phyloP scores from a whole-genome alignment of 306 rosid genomes.

The Casuarina cunninghamiana region DNA sequence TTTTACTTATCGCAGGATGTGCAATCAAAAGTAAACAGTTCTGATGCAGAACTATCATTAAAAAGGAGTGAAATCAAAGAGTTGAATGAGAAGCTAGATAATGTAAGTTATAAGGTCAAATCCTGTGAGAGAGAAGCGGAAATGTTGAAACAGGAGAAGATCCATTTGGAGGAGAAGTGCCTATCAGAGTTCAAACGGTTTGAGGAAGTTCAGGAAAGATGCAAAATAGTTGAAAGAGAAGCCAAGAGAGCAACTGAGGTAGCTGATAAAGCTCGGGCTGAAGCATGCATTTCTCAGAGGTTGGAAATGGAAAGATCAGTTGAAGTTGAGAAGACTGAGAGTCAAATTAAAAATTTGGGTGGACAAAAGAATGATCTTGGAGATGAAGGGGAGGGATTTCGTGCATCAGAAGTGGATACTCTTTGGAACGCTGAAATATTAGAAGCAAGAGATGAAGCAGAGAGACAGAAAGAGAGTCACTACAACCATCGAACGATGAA shows the following conservation, averaged over 20 bases:
- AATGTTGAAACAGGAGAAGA: slow-evolving; percentile 73
- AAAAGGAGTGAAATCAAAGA: slow-evolving; percentile 65
- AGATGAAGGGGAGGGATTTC: slow-evolving; percentile 50
- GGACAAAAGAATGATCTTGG: slow-evolving; percentile 58
- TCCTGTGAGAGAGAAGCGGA: slow-evolving; percentile 73
- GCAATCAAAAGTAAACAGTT: slow-evolving; percentile 72
- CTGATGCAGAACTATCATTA: slow-evolving; percentile 62
- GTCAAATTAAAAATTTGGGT: slow-evolving; percentile 67
- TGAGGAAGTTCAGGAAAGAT: slow-evolving; percentile 78
- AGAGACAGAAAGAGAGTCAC: slow-evolving; percentile 76
- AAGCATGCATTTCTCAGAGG: slow-evolving; percentile 67
- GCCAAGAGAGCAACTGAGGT: slow-evolving; percentile 70
- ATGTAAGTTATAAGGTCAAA: slow-evolving; percentile 59
- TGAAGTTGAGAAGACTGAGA: slow-evolving; percentile 75
- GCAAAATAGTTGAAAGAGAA: slow-evolving; percentile 72
- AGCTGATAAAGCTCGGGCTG: slow-evolving; percentile 75
- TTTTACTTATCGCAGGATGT: slow-evolving; percentile 63
- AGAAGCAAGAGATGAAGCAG: slow-evolving; percentile 78
- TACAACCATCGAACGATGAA: slow-evolving; percentile 68
- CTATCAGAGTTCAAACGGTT: slow-evolving; percentile 70
- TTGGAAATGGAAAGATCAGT: slow-evolving; percentile 83
- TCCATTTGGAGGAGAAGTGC: slow-evolving; percentile 70
- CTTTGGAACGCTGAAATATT: slow-evolving; percentile 50
- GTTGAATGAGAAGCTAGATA: slow-evolving; percentile 60
- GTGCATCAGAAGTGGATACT: slow-evolving; percentile 65